Conservation (phyloP, 768 basidiomycete species). For the Trametes cinnabarina region DNA sequence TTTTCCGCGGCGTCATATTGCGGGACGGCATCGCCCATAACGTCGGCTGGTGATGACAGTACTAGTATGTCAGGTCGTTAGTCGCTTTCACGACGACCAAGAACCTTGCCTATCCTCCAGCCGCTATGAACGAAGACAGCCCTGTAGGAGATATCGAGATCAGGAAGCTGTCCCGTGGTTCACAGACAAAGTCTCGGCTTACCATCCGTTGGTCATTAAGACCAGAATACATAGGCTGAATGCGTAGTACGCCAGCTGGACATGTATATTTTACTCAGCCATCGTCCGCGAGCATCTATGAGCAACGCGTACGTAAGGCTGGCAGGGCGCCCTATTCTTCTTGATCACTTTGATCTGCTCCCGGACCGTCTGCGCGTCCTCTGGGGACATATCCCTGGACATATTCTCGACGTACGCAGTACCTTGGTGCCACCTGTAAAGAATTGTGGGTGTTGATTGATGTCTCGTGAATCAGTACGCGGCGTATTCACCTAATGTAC, state of each 20-base stretch:
- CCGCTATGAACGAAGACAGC: slow-evolving; percentile 27
- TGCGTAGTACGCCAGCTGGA: slow-evolving; percentile 28
- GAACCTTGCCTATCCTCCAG: slow-evolving; percentile 23
- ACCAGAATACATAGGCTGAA: slow-evolving; percentile 26
- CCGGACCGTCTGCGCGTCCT: slow-evolving; percentile 5
- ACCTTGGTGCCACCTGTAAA: slow-evolving; percentile 24
- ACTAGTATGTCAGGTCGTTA: neutral
- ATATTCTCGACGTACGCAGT: slow-evolving; percentile 25
- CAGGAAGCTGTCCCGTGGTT: neutral
- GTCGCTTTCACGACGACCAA: neutral
- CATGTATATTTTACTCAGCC: neutral
- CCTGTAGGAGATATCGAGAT: slow-evolving; percentile 9
- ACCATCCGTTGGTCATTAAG: slow-evolving; percentile 29
- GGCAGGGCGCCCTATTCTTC: slow-evolving; percentile 23
- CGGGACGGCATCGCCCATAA: neutral
- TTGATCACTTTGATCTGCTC: slow-evolving; percentile 23
- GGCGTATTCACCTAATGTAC: slow-evolving; percentile 21
- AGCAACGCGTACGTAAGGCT: slow-evolving; percentile 27
- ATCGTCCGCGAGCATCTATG: no score
- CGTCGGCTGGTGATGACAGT: slow-evolving; percentile 10
- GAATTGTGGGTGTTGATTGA: no score
- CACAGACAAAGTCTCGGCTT: neutral
- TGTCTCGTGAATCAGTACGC: no score
- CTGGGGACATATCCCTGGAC: neutral
- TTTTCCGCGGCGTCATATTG: neutral